Base-by-base conservation (phyloP, 768 basidiomycete genomes). In the Suillus clintonianus region DNA sequence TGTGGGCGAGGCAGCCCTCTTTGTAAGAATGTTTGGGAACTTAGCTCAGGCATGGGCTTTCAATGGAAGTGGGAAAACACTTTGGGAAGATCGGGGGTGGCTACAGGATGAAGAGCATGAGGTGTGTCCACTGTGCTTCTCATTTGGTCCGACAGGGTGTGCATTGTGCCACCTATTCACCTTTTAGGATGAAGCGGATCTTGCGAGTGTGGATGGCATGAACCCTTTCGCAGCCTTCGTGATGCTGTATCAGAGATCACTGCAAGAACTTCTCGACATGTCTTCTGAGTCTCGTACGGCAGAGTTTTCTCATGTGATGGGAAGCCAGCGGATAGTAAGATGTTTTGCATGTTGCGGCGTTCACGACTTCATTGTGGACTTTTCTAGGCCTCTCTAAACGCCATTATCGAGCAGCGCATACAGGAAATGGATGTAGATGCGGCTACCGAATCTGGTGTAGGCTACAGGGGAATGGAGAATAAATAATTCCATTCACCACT, bases 201-300 rank as follows among this genome's bases (percentile, higher is more conserved):
- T 94, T 55, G 82, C 85, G 0, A 70, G 73, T 1, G 78, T 85
- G 10, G 76, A 80, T 6, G 88, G 89, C 17, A 87, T 93, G 85
- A 93, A 93, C 63, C 75, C 79, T 7, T 90, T 91, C 70, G 86
- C 86, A 1, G 86, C 91, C 7, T 81, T 84, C n/a, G 74, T 88
- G 4, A 82, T 93, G 62, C 75, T 92, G 2, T 85, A 81, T 59
- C 82, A 86, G 62, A 78, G 80, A 8, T 76, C 80, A 5, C 68
- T 90, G 7, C 81, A 87, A 17, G 80, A 84, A 4, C 85, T 91
- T 68, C 68, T 93, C 30, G 79, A 83, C 15, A 72, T 83, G 73
- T 71, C 76, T 10, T 71, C 84, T 4, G 81, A 88, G 45, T 79
- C 75, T 42, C 79, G 89, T 57, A 45, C 83, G 11, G 72, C 78